Conservation (phyloP, 805 yeast species). For the Wickerhamomyces bisporus region DNA sequence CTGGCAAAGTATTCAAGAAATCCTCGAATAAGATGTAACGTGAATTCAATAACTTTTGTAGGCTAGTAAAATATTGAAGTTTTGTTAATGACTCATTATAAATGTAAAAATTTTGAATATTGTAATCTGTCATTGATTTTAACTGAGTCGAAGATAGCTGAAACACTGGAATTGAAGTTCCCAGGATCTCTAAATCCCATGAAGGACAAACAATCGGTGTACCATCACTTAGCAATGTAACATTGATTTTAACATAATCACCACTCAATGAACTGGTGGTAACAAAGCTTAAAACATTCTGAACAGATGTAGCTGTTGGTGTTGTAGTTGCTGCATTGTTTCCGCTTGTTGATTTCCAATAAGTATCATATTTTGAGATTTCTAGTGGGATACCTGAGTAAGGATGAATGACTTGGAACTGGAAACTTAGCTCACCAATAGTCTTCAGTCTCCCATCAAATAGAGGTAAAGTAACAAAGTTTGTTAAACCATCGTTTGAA, state of each 20-base stretch:
- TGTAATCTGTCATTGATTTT: slow-evolving; percentile 25
- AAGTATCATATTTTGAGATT: slow-evolving; percentile 88
- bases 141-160: slow-evolving; percentile 39
- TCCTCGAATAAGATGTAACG: slow-evolving; percentile 56
- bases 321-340: slow-evolving; percentile 16
- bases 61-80: neutral
- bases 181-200: slow-evolving; percentile 47
- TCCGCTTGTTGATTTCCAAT: slow-evolving; percentile 88
- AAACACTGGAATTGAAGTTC: slow-evolving; percentile 54
- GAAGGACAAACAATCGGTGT: slow-evolving; percentile 79
- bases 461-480: slow-evolving; percentile 54
- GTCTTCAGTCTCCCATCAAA: slow-evolving; percentile 76
- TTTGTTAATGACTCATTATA: slow-evolving; percentile 1
- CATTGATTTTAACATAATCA: slow-evolving; percentile 61
- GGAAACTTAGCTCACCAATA: slow-evolving; percentile 75
- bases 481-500: slow-evolving; percentile 32
- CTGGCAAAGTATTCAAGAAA: slow-evolving; percentile 51
- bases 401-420: slow-evolving; percentile 84
- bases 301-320: slow-evolving; percentile 7
- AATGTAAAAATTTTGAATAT: slow-evolving; percentile 17
- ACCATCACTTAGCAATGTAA: slow-evolving; percentile 74
- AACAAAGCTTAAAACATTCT: slow-evolving; percentile 58
- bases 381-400: slow-evolving; percentile 79
- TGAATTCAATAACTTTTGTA: slow-evolving; percentile 31
- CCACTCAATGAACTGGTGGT: slow-evolving; percentile 91